These are phyloP conservation scores for Suillus weaverae DNA, from an alignment of 768 basidiomycete genomes.

Conservation along the genomic window DNA sequence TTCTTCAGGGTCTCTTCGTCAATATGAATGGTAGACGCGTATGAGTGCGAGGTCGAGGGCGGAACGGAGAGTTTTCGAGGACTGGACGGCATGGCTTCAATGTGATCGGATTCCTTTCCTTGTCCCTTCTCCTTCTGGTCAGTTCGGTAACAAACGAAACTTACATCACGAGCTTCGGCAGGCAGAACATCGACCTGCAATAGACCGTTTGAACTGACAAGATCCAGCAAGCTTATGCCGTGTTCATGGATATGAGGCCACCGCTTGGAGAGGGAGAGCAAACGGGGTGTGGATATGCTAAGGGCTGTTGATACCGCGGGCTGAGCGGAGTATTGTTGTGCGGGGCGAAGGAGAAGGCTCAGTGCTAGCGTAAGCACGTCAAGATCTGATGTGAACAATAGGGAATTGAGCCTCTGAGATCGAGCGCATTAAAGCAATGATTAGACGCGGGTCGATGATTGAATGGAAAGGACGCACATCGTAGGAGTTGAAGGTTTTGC, in stretches of 20 bases:
- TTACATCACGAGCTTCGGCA: conserved; percentile 72
- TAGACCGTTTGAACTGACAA: conserved; percentile 56
- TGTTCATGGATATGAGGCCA: conserved; percentile 84
- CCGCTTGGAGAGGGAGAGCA: conserved; percentile 80
- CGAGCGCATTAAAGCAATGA: conserved; percentile 10
- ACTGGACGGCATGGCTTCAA: conserved; percentile 44
- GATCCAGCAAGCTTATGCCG: conserved; percentile 72
- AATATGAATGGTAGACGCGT: conserved; percentile 62
- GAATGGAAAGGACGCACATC: conserved; percentile 64
- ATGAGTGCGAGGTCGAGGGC: conserved; percentile 36
- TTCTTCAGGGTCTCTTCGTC: conserved; percentile 58
- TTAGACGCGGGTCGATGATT: conserved; percentile 8
- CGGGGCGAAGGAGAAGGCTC: conserved; percentile 85
- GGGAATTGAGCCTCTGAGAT: conserved; percentile 79
- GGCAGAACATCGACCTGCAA: conserved; percentile 63
- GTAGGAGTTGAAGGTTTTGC: conserved; percentile 95
- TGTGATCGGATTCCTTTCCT: conserved; percentile 45
- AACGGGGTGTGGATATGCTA: conserved; percentile 77
- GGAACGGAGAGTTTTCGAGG: conserved; percentile 47
- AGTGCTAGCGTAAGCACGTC: conserved; percentile 84
- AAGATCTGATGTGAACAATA: conserved; percentile 86
- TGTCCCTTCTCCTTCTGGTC: conserved; percentile 49
- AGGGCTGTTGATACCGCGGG: conserved; percentile 80
- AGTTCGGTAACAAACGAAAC: conserved; percentile 78
- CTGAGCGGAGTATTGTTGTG: conserved; percentile 92